phyloP scores from a whole-genome alignment of 2,329 filamentous ascomycete species.

The Didymella pinodella region DNA sequence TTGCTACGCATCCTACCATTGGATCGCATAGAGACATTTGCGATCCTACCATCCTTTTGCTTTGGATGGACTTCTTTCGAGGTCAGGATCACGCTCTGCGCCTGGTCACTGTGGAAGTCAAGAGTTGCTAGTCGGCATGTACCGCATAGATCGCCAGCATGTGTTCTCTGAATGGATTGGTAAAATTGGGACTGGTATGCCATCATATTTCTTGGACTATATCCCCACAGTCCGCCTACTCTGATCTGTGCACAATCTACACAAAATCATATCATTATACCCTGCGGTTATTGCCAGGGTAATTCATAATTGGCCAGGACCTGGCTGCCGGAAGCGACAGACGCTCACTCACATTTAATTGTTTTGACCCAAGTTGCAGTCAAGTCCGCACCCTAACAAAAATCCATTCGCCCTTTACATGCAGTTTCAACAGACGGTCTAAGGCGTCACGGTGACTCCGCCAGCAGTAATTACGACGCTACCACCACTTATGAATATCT shows the following conservation, averaged over 20 bases:
- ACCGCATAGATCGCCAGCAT: neutral
- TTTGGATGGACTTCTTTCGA: neutral
- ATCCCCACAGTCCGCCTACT: neutral
- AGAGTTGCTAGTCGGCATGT: neutral
- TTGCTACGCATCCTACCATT: conserved; percentile 1
- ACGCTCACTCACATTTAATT: conserved; percentile 3
- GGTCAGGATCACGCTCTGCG: neutral
- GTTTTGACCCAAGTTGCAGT: conserved; percentile 19
- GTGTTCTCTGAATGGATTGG: neutral
- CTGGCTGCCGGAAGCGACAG: conserved; percentile 12
- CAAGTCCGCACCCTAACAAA: conserved; percentile 16
- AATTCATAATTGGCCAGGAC: conserved; percentile 8
- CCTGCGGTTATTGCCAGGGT: conserved; percentile 16
- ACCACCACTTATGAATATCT: neutral
- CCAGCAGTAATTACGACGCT: conserved; percentile 9
- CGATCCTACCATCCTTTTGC: neutral
- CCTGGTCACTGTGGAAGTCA: neutral
- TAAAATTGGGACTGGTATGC: neutral
- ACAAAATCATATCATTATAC: conserved; percentile 6
- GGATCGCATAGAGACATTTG: neutral
- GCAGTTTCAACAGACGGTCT: neutral
- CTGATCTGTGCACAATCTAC: neutral
- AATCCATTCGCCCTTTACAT: conserved; percentile 6
- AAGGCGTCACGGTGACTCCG: neutral
- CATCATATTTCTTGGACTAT: neutral